Evolutionary conservation across 805 yeast genomes (phyloP), one percentile per base, ranked within the genome.

Genomic region (Candida namnaoensis): DNA sequence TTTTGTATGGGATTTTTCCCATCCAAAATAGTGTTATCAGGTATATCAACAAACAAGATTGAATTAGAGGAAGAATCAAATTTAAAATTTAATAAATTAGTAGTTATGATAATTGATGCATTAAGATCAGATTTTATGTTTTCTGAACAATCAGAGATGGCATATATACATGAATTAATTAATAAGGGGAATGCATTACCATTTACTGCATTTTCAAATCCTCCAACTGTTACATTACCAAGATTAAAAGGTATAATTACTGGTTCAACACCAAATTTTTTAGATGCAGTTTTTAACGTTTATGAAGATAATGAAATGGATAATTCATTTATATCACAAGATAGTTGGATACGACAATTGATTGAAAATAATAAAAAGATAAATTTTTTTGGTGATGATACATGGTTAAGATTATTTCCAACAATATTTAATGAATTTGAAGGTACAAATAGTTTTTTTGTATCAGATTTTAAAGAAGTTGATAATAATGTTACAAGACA

Each of bases 221-320:
- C 99, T 1, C 99, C 99, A 3, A 93, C 99, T 0, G 99, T 93
- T 9, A 93, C 99, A 0, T 66, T 93, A 34, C 99, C 99, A 0
- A 72, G 99, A 44, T 67, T 93, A 40, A 93, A 93, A 61, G 96
- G 96, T 8, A 75, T 90, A 24, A 86, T 97, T 0, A 88, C 97
- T 0, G 99, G 99, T 0, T 84, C 96, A 0, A 82, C 96, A 0
- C 97, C 99, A 0, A 88, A 79, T 54, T 93, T 93, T 52, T 68
- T 93, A 38, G 99, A 93, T 62, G 98, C 98, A 0, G 87, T 93
- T 24, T 68, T 93, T 39, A 93, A 93, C 53, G 85, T 93, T 27
- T 95, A 96, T 2, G 98, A 93, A 50, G 93, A 82, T 37, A 7
- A 26, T 7, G 95, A 88, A 47, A 74, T 88, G 0, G 80, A 86